Evolutionary conservation across 352 stramenopile species (phyloP), one percentile per base, ranked within the genome.

Genomic region (Phytophthora brassicae): DNA sequence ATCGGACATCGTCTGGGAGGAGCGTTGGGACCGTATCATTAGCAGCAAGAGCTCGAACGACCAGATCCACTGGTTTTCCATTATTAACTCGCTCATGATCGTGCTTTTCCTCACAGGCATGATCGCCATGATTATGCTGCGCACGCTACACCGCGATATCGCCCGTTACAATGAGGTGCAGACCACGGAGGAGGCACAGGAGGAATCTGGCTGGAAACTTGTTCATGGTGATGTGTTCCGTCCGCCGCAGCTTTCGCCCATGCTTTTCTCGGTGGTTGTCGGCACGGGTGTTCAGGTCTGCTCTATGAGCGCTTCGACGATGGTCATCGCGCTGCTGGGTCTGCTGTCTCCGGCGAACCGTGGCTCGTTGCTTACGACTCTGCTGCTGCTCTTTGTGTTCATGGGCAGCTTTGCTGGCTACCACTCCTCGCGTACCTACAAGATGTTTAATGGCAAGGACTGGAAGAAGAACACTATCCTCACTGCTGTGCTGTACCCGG

Each of bases 11-110:
- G 68, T 89, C 41, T 99, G 97, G 97, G 88, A 98, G 20, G 86
- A 98, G 67, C 87, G 98, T 41, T 99, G 98, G 98, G 98, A 99
- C 75, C 91, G 98, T n/a, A 99, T 99, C 84, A 95, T 99, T 70
- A 95, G 91, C 69, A 92, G 74, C 60, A 94, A 95, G 74, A 89
- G 79, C 74, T 90, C 95, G 38, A 98, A 99, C 72, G 96, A 99
- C 68, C 97, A 99, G 82, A 99, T 99, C 68, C 97, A 99, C 73
- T 99, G 97, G 82, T 99, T 99, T 81, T 97, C 95, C 59, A 99
- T 99, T 77, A 96, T 99, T 64, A 99, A 99, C 82, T 99, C 94
- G 49, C 88, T 99, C 53, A 99, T 99, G 95, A 99, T 99, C 70
- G 97, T 99, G 39, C 77, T 99, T 7, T 99, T 99, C 81, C 86